A percentile compares a stretch with the other conserved stretches of the same genome.
phyloP scores from a whole-genome alignment of 2,329 filamentous ascomycete genomes.

The Alternaria infectoria region DNA sequence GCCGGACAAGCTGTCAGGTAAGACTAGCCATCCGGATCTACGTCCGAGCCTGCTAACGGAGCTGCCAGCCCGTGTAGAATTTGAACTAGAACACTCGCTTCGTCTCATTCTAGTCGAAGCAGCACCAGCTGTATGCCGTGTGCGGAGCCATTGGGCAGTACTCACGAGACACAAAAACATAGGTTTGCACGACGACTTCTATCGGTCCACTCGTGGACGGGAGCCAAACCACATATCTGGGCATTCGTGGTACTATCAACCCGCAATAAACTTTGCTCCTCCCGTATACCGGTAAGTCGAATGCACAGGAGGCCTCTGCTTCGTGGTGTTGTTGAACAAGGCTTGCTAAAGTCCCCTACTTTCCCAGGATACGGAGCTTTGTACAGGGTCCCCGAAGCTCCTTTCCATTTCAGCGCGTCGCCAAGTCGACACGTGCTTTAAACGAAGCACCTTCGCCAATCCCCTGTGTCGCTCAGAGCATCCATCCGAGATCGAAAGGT shows the following conservation, averaged over 20 bases:
- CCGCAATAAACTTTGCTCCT: conserved; percentile 27
- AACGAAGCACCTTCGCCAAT: conserved; percentile 23
- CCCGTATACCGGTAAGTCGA: conserved; percentile 2
- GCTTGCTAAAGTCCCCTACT: conserved; percentile 15
- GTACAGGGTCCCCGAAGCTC: conserved; percentile 12
- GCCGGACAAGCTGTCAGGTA: conserved; percentile 18
- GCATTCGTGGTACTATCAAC: conserved; percentile 29
- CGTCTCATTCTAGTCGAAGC: conserved; percentile 18
- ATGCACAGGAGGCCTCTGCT: neutral
- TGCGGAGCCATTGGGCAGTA: conserved; percentile 24
- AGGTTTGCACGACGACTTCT: conserved; percentile 25
- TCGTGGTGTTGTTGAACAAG: conserved; percentile 5
- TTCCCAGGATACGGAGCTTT: conserved; percentile 6
- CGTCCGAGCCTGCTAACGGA: conserved; percentile 34
- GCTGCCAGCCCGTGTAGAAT: conserved; percentile 23
- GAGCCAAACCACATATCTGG: conserved; percentile 20
- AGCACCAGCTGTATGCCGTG: conserved; percentile 13
- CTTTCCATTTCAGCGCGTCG: conserved; percentile 15
- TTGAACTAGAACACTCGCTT: conserved; percentile 24
- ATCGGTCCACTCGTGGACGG: conserved; percentile 27
- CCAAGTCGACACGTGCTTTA: conserved; percentile 29
- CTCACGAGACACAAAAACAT: conserved; percentile 24
- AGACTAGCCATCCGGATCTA: conserved; percentile 36
- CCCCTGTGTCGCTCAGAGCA: conserved; percentile 21
- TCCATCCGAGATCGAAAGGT: conserved; percentile 33